Conservation (phyloP, 495 filamentous ascomycete genomes). For the Xylaria nigripes region DNA sequence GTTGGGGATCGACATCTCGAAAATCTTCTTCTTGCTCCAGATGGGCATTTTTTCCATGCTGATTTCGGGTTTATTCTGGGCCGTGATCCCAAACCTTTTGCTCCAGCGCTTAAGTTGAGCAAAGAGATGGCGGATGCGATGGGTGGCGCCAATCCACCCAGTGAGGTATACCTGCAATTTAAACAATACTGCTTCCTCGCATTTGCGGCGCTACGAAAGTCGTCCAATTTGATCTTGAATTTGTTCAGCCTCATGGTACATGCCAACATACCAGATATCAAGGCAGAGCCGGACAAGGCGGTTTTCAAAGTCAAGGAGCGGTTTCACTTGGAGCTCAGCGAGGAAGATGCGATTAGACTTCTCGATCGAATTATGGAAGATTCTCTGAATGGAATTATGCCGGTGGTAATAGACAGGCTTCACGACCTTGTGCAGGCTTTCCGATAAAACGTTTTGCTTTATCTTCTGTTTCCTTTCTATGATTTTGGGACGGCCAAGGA, state of each 20-base stretch:
- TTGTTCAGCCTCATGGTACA: constrained; percentile 95
- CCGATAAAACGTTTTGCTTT: constrained; percentile 41
- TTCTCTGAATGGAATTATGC: constrained; percentile 77
- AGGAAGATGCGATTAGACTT: constrained; percentile 85
- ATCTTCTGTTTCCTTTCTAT: neutral
- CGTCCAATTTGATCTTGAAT: constrained; percentile 85
- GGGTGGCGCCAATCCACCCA: constrained; percentile 61
- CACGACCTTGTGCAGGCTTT: constrained; percentile 92
- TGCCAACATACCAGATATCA: constrained; percentile 92
- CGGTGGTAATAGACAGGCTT: constrained; percentile 87
- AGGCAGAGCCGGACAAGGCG: constrained; percentile 82
- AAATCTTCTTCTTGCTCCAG: constrained; percentile 84
- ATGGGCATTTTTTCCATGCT: constrained; percentile 95
- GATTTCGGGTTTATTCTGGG: constrained; percentile 98
- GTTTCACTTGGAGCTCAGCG: constrained; percentile 83
- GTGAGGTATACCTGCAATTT: constrained; percentile 75
- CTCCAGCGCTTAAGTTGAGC: constrained; percentile 91
- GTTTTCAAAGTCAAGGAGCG: constrained; percentile 91
- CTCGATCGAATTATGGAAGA: constrained; percentile 85
- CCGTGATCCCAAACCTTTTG: constrained; percentile 94
- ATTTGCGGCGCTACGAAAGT: constrained; percentile 84
- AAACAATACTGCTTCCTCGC: constrained; percentile 94
- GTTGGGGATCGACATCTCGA: constrained; percentile 95
- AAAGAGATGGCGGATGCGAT: constrained; percentile 99
- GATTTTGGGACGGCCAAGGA: neutral